Percentiles rank a stretch among this genome's conserved stretches.
phyloP scores from a whole-genome alignment of 2,329 filamentous ascomycete genomes.

The Phyllosticta paracitricarpa region DNA sequence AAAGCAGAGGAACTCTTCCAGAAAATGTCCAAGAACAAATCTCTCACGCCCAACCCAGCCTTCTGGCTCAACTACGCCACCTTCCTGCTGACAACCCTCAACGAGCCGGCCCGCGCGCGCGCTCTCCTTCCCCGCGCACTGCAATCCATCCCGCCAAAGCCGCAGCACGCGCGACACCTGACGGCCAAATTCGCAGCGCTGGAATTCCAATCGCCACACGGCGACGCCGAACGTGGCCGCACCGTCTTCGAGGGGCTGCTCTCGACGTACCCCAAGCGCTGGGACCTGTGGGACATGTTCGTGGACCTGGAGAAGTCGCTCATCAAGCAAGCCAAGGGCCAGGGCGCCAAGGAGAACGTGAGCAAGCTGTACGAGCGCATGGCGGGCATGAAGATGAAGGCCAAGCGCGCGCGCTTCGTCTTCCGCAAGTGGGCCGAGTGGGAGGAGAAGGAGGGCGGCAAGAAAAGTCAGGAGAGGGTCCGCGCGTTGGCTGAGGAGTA shows the following conservation, averaged over 20 bases:
- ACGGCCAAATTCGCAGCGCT: constrained; percentile 84
- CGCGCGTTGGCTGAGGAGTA: constrained; percentile 62
- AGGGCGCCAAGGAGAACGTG: constrained; percentile 46
- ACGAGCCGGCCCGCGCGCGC: constrained; percentile 62
- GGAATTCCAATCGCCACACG: constrained; percentile 76
- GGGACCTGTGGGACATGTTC: constrained; percentile 88
- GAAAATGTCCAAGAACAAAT: constrained; percentile 73
- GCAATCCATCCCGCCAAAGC: constrained; percentile 63
- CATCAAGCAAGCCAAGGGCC: constrained; percentile 33
- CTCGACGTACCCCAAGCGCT: constrained; percentile 74
- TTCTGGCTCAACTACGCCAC: constrained; percentile 93
- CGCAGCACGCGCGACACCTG: constrained; percentile 58
- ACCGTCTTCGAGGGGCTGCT: constrained; percentile 90
- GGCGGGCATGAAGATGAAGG: constrained; percentile 55
- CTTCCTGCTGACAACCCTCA: constrained; percentile 70
- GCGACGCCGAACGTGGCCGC: constrained; percentile 80
- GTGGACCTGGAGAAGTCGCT: constrained; percentile 61
- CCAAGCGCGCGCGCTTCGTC: constrained; percentile 72
- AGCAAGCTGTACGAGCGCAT: constrained; percentile 77
- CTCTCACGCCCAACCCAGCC: constrained; percentile 62
- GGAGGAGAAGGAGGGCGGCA: constrained; percentile 62
- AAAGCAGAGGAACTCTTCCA: constrained; percentile 86
- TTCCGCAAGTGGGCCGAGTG: constrained; percentile 89
- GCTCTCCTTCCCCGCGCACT: constrained; percentile 72
- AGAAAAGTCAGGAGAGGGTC: constrained; percentile 60